Conservation (phyloP, 805 yeast genomes). For the Kodamaea jinghongensis region DNA sequence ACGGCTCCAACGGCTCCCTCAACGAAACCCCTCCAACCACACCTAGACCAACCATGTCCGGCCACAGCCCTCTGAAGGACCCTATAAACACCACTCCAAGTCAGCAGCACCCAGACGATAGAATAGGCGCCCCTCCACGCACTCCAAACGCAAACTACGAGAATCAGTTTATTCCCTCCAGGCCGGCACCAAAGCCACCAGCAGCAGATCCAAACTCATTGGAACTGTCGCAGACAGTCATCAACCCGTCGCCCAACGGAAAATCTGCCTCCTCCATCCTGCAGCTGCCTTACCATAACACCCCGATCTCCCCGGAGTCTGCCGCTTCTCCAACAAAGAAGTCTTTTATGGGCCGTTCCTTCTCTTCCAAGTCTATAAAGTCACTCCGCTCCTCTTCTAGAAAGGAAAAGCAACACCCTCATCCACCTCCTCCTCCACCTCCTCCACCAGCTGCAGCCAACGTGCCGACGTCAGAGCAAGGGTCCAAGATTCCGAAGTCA, state of each 20-base stretch:
- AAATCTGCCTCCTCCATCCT: not conserved
- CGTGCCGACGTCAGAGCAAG: constrained; percentile 14
- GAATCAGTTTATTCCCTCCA: constrained; percentile 55
- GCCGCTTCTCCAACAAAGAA: constrained; percentile 15
- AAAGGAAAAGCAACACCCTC: constrained; percentile 18
- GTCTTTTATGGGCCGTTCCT: constrained; percentile 31
- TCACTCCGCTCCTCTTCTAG: constrained; percentile 25
- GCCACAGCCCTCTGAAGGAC: constrained; percentile 9
- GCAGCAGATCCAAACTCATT: constrained; percentile 12
- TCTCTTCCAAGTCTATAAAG: constrained; percentile 38
- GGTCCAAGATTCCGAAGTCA: constrained; percentile 35
- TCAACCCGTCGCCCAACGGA: constrained; percentile 2
- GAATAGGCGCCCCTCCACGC: constrained; percentile 15
- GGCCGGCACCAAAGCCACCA: constrained; percentile 69
- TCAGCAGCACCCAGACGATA: constrained; percentile 18
- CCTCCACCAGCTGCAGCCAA: constrained; percentile 18
- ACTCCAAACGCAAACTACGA: constrained; percentile 32
- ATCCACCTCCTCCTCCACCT: constrained; percentile 9
- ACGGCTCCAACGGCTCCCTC: constrained; percentile 23
- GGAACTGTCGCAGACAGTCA: constrained; percentile 5
- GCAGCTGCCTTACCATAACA: constrained; percentile 4
- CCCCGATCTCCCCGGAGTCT: constrained; percentile 14
- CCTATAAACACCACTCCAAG: constrained; percentile 27
- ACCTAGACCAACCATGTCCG: constrained; percentile 16
- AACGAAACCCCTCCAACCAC: constrained; percentile 29